Base-by-base conservation (phyloP, 768 basidiomycete species). In the Lentinula detonsa region DNA sequence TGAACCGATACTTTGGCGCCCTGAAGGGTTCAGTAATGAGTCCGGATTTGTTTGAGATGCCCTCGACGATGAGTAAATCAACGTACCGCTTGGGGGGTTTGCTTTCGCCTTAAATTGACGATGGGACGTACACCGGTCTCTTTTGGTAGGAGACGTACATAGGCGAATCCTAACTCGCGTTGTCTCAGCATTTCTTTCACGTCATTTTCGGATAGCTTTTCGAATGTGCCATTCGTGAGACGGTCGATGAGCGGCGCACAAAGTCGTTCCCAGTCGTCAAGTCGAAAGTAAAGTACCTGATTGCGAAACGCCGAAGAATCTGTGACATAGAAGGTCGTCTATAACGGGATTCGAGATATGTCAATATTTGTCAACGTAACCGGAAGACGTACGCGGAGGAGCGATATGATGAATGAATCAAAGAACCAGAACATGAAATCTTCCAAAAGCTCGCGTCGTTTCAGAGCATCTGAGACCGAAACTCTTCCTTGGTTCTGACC, bases 351-450 rank as follows among this genome's bases (percentile, higher is more conserved):
- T 33, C 49, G 6, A 1, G 42, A 35, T 8, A 10, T n/a, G 15
- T 46, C 31, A 18, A 34, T 33, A 11, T 33, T 10, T 4, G 9
- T 13, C 33, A 48, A n/a, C 8, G 28, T 34, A 34, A 49, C 21
- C 15, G 10, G 31, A 6, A 58, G 18, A 69, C 81, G 49, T 63
- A 92, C 96, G 77, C 84, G 88, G 37, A 98, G 71, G 4, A 98
- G 74, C 0, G 90, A 84, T 4, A 90, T 71, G 6, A 98, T 72
- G 70, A 95, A 94, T 0, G 85, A 87, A 67, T 95, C 90, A 61
- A 97, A 92, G 65, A 93, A 88, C 97, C 97, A 99, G 69, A 86
- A 90, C n/a, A 98, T 60, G 67, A 96, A 93, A 55, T 98, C 93
- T 69, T 92, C 86, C 0, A 95, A 67, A 13, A 98, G 72, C 68